Evolutionary conservation across 352 stramenopile species (phyloP).

Genomic region (Blastocystis hominis): DNA sequence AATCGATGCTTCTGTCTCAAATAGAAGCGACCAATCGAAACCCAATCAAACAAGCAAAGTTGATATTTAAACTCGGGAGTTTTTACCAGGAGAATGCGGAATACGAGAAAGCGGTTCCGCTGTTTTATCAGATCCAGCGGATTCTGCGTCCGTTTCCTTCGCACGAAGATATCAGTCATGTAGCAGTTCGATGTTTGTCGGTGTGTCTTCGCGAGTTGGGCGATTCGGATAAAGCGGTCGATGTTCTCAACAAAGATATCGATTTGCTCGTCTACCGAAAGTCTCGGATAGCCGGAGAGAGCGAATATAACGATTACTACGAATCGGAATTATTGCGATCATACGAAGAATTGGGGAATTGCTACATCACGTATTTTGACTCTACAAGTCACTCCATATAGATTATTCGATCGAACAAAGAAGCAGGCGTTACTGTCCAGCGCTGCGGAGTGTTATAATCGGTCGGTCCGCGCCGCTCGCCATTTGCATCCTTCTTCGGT

Average conservation of each 20-base stretch:
- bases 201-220: slow-evolving; percentile 8
- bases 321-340: neutral
- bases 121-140: neutral
- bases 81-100: neutral
- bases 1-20: neutral
- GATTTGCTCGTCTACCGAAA: slow-evolving; percentile 22
- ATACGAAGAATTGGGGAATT: slow-evolving; percentile 37
- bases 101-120: neutral
- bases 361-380: neutral
- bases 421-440: neutral
- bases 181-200: neutral
- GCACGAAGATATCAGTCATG: neutral
- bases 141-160: neutral
- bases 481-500: neutral
- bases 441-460: neutral
- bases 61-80: neutral
- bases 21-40: neutral
- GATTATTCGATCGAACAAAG: neutral
- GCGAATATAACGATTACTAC: slow-evolving; percentile 21
- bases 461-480: neutral
- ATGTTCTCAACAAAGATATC: slow-evolving; percentile 43
- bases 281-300: neutral
- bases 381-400: neutral
- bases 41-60: neutral
- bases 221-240: neutral